Evolutionary conservation across 257 asterid species (phyloP).

Genomic region (Echium plantagineum): DNA sequence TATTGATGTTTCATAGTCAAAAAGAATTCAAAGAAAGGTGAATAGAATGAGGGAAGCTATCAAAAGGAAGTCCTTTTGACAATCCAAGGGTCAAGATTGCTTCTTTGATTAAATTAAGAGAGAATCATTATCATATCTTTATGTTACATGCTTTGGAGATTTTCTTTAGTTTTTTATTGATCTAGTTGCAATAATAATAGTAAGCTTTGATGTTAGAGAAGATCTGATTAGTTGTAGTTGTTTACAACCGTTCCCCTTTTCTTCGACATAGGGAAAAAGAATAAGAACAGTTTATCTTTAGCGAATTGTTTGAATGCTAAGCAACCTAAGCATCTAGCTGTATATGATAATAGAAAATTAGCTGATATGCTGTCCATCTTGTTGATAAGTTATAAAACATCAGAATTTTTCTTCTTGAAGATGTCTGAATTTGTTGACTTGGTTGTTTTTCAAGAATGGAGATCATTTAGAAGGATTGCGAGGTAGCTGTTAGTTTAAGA

Average conservation of each 20-base stretch:
- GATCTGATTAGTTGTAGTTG: constrained; percentile 4
- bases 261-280: neutral
- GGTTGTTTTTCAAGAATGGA: neutral
- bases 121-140: constrained; percentile 12
- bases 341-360: neutral
- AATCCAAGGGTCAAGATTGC: constrained; percentile 5
- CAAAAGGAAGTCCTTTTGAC: constrained; percentile 6
- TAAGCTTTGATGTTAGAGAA: neutral
- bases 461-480: neutral
- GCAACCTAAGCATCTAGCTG: neutral
- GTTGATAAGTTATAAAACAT: neutral
- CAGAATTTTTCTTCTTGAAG: neutral
- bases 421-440: neutral
- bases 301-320: neutral
- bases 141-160: constrained; percentile 21
- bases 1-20: neutral
- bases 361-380: neutral
- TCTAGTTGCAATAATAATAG: neutral
- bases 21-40: neutral
- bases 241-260: neutral
- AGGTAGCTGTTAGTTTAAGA: neutral
- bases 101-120: neutral
- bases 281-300: neutral
- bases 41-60: neutral
- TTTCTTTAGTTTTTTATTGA: constrained; percentile 8